These are phyloP conservation scores for Oenanthe javanica DNA, from an alignment of 140 eudicot genomes.

Conservation along the genomic window DNA sequence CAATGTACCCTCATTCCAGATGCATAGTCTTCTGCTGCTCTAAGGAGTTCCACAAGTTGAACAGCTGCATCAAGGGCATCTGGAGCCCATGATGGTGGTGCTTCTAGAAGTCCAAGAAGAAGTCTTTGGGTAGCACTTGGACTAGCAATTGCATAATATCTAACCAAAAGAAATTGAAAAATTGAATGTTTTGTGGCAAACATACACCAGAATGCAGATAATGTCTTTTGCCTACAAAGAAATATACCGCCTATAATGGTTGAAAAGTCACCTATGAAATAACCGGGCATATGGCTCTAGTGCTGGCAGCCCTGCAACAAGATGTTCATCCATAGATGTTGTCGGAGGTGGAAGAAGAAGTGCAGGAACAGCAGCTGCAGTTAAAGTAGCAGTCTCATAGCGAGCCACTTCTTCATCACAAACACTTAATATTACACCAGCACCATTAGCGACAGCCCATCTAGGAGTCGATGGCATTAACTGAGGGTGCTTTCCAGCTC, in stretches of 20 bases:
- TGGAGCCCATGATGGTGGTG: slow-evolving; percentile 99
- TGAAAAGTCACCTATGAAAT: slow-evolving; percentile 58
- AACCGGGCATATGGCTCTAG: slow-evolving; percentile 93
- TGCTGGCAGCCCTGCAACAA: slow-evolving; percentile 94
- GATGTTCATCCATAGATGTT: slow-evolving; percentile 93
- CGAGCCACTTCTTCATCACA: slow-evolving; percentile 95
- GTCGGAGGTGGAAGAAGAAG: slow-evolving; percentile 98
- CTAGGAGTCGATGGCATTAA: slow-evolving; percentile 88
- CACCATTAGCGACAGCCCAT: slow-evolving; percentile 99
- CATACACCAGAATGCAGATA: not conserved
- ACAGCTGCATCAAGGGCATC: slow-evolving; percentile 99
- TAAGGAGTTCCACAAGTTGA: slow-evolving; percentile 86
- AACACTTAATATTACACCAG: slow-evolving; percentile 93
- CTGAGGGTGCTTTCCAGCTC: slow-evolving; percentile 97
- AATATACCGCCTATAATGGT: not conserved
- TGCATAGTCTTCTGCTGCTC: slow-evolving; percentile 97
- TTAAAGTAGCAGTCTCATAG: slow-evolving; percentile 85
- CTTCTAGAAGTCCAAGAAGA: slow-evolving; percentile 95
- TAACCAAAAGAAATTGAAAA: slow-evolving; percentile 7
- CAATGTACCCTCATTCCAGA: slow-evolving; percentile 86
- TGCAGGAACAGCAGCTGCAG: slow-evolving; percentile 99
- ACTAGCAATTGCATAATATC: slow-evolving; percentile 95
- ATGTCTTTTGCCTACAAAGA: not conserved
- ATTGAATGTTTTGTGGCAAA: not conserved
- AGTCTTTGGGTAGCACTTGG: slow-evolving; percentile 98